Evolutionary conservation across 2,329 filamentous ascomycete genomes (phyloP), one percentile per base, ranked within the genome.

Genomic region (Hymenotorrendiella dingleyae): DNA sequence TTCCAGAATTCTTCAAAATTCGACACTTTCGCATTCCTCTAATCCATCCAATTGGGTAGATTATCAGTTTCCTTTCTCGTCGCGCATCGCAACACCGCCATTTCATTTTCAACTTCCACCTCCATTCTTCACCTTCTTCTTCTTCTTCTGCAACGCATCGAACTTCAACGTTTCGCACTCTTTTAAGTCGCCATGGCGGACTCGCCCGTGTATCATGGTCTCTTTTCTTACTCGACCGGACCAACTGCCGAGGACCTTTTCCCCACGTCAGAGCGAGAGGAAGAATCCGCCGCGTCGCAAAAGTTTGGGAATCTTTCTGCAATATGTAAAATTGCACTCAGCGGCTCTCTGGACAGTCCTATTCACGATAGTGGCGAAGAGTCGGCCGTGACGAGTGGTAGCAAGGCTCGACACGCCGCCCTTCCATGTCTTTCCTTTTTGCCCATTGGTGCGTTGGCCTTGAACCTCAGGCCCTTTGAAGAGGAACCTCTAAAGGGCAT

Each of bases 121-220:
- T n/a, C n/a, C n/a, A n/a, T n/a, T n/a, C n/a, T n/a, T n/a, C n/a
- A n/a, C n/a, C n/a, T n/a, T n/a, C n/a, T n/a, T n/a, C n/a, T n/a
- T n/a, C n/a, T n/a, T n/a, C n/a, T n/a, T n/a, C n/a, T n/a, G n/a
- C n/a, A n/a, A n/a, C n/a, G n/a, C n/a, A n/a, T n/a, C n/a, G n/a
- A n/a, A n/a, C n/a, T n/a, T n/a, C n/a, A n/a, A n/a, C n/a, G n/a
- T n/a, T n/a, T n/a, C n/a, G n/a, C n/a, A n/a, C n/a, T n/a, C n/a
- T n/a, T n/a, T n/a, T n/a, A n/a, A n/a, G n/a, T n/a, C n/a, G 2
- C 12, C 12, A 46, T 46, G 43, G 43, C 38, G 27, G 21, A 36
- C n/a, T n/a, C n/a, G n/a, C n/a, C n/a, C n/a, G 17, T 42, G 22
- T 35, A 39, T 12, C 38, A 46, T n/a, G 27, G 27, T 10, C 20